These are phyloP conservation scores for Naegleria fowleri DNA, from an alignment of 208 protist genomes.

Conservation along the genomic window DNA sequence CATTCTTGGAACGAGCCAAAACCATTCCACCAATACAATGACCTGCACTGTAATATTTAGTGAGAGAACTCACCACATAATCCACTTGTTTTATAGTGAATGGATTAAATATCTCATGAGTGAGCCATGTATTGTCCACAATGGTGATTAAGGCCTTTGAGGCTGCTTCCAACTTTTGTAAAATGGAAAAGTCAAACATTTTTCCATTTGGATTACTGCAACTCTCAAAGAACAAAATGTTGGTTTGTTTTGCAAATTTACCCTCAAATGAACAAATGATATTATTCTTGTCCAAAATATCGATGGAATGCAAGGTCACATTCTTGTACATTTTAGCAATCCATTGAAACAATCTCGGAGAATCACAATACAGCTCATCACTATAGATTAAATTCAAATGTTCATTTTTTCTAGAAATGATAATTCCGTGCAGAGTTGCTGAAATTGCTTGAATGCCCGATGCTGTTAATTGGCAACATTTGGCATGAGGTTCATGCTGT, in stretches of 20 bases:
- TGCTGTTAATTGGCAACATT: background rate
- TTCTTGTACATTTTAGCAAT: background rate
- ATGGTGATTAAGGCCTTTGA: background rate
- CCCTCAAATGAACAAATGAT: background rate
- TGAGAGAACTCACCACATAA: background rate
- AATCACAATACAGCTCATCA: conserved; percentile 29
- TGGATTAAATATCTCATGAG: conserved; percentile 18
- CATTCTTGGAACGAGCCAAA: background rate
- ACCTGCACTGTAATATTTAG: conserved; percentile 28
- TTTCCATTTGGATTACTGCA: conserved; percentile 30
- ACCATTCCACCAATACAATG: conserved; percentile 14
- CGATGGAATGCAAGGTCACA: background rate
- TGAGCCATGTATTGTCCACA: conserved; percentile 27
- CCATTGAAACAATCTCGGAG: conserved; percentile 16
- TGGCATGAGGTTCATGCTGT: background rate
- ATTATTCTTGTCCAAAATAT: background rate
- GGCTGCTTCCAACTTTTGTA: background rate
- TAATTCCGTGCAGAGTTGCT: background rate
- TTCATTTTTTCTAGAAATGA: background rate
- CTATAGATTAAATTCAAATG: background rate
- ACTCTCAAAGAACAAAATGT: conserved; percentile 25
- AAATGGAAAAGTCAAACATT: conserved; percentile 19
- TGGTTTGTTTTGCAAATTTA: background rate
- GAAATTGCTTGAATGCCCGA: conserved; percentile 8
- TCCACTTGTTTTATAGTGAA: background rate